Percentiles rank a stretch among this genome's conserved stretches.
Conservation (phyloP, 129 eudicot species). For the Flaveria sonorensis region DNA sequence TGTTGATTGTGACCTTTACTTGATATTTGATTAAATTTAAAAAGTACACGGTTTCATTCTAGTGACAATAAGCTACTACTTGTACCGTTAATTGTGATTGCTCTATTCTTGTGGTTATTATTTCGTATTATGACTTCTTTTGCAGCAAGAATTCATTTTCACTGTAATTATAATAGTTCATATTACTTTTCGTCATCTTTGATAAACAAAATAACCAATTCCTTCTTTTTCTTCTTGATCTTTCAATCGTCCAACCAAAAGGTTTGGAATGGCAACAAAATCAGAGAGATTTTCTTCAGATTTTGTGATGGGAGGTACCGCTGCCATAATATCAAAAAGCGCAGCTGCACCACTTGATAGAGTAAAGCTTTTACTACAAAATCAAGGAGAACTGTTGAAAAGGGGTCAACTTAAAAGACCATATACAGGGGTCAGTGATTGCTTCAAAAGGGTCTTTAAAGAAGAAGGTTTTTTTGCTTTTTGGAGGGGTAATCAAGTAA, state of each 20-base stretch:
- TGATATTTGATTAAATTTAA: neutral
- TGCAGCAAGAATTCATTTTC: neutral
- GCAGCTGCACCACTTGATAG: slow-evolving; percentile 96
- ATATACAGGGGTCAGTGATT: slow-evolving; percentile 63
- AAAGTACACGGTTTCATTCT: neutral
- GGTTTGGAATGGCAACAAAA: slow-evolving; percentile 51
- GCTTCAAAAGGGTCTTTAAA: slow-evolving; percentile 68
- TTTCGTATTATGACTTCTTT: slow-evolving; percentile 1
- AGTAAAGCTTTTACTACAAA: slow-evolving; percentile 91
- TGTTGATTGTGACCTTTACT: neutral
- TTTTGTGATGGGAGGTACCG: slow-evolving; percentile 87
- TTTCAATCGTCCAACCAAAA: slow-evolving; percentile 5
- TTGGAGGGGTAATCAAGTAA: slow-evolving; percentile 99
- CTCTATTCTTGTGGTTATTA: neutral
- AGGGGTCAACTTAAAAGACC: slow-evolving; percentile 80
- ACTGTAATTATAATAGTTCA: neutral
- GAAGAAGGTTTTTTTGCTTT: slow-evolving; percentile 84
- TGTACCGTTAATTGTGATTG: neutral
- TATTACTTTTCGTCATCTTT: neutral
- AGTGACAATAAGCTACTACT: neutral
- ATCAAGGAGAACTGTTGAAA: slow-evolving; percentile 89
- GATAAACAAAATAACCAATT: slow-evolving; percentile 1
- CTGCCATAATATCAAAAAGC: slow-evolving; percentile 74
- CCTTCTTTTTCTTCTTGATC: neutral
- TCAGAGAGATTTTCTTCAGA: slow-evolving; percentile 75